Evolutionary conservation across 2,329 filamentous ascomycete species (phyloP), one percentile per base, ranked within the genome.

Genomic region (Dactylellina drechsleri): DNA sequence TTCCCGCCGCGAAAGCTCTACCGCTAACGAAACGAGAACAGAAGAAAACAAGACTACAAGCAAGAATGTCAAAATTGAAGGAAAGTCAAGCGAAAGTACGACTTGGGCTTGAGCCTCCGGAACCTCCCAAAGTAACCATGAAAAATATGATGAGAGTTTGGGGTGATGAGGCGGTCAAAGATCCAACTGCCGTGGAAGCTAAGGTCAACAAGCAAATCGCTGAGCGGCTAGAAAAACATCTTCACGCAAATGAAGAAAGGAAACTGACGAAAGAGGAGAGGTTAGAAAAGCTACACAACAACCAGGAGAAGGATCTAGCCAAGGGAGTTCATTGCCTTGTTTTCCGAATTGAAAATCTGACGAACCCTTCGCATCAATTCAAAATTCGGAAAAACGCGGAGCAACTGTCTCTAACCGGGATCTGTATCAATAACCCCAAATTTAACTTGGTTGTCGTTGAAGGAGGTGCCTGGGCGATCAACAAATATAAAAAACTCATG

Each of bases 111-210:
- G 90, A 94, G 74, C 92, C 93, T 2, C 92, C 94, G 18, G 93
- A 93, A 28, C 91, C 93, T 26, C 94, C 95, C 10, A 99, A 98
- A 83, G 92, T 99, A 78, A 98, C 97, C 84, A 96, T 96, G 82
- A 92, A 91, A 70, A 99, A 99, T 82, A 87, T 99, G 81, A 99
- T 99, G 95, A 90, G 93, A 70, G 95, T 99, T 31, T 86, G 97
- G 66, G 95, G 95, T 77, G 92, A 97, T 81, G 90, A 92, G 82
- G 90, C 90, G 16, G 94, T 99, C 78, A 96, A 97, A 81, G 95
- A 99, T 82, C 95, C 95, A 5, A 99, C 96, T 0, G 95, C 95
- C 2, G 95, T 99, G 53, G 95, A 99, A 83, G 92, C 93, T 59
- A 89, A 92, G 23, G 95, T 99, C 60, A 97, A 96, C 82, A 87